Evolutionary conservation across 148 eudicot species (phyloP).

Genomic region (Limonium bicolor): DNA sequence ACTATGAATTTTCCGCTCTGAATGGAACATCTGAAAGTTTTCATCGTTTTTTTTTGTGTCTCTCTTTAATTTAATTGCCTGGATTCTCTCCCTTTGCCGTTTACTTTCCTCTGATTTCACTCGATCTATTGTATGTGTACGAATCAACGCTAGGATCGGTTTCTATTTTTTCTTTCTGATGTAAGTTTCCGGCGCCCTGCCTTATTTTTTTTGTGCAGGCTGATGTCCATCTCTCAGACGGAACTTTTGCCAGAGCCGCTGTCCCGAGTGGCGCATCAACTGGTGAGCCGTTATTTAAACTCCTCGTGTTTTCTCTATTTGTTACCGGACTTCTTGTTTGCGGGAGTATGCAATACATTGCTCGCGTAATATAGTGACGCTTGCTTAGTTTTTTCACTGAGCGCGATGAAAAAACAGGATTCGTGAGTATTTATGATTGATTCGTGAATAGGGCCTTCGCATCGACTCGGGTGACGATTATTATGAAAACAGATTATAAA

Average conservation of each 20-base stretch:
- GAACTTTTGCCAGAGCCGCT: constrained; percentile 66
- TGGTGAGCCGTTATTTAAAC: constrained; percentile 26
- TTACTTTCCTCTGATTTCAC: neutral
- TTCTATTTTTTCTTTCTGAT: neutral
- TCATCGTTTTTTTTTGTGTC: neutral
- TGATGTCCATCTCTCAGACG: constrained; percentile 51
- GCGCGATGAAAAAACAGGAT: too few relatives aligned
- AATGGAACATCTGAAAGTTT: neutral
- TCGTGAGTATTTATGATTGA: too few relatives aligned
- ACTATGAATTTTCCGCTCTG: neutral
- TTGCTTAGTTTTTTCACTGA: too few relatives aligned
- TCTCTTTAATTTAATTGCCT: neutral
- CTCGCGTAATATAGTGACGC: neutral
- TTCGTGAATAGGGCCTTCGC: neutral
- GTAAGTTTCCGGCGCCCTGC: too few relatives aligned
- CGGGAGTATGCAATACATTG: neutral
- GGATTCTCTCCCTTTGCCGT: neutral
- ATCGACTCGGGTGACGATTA: neutral
- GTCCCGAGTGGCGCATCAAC: constrained; percentile 99
- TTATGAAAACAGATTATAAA: neutral
- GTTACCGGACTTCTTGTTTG: neutral
- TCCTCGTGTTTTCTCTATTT: neutral
- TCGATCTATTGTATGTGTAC: neutral
- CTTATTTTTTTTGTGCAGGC: too few relatives aligned
- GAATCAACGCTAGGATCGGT: neutral